Percentiles rank a stretch among this genome's conserved stretches.
Evolutionary conservation across 768 basidiomycete species (phyloP).

Genomic region (Leccinum obscurum): DNA sequence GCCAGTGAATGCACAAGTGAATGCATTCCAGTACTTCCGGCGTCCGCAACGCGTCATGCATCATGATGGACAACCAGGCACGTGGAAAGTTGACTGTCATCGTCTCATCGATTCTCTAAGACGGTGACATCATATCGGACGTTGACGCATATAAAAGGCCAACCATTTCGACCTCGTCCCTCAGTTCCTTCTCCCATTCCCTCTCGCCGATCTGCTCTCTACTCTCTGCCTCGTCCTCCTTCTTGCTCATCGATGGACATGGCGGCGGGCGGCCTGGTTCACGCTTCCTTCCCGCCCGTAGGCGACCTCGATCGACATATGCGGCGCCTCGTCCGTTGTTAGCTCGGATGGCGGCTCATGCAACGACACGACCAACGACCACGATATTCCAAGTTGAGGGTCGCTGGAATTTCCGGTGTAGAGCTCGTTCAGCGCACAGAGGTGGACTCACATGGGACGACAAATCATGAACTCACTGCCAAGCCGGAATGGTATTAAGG

Average conservation of each 20-base stretch:
- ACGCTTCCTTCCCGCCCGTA: background rate
- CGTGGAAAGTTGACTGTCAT: too few species aligned
- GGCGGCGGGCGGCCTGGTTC: background rate
- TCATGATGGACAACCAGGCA: too few species aligned
- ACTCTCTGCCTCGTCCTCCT: background rate
- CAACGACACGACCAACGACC: background rate
- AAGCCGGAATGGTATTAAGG: background rate
- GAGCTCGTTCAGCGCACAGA: conserved; percentile 10
- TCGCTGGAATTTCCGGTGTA: conserved; percentile 7
- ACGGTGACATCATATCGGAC: too few species aligned
- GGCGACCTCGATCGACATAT: background rate
- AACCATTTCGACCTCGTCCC: too few species aligned
- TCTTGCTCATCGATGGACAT: conserved; percentile 6
- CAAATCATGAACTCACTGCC: conserved; percentile 13
- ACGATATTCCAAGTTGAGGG: conserved; percentile 1
- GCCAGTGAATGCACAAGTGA: too few species aligned
- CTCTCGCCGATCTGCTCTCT: background rate
- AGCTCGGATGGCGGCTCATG: background rate
- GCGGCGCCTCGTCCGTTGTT: background rate
- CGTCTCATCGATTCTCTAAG: background rate
- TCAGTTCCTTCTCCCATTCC: background rate
- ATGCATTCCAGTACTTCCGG: too few species aligned
- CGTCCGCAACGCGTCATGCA: too few species aligned
- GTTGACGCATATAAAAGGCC: background rate
- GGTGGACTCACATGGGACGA: conserved; percentile 5